Conservation (phyloP, 2,329 filamentous ascomycete genomes). For the Gnomoniopsis smithogilvyi region DNA sequence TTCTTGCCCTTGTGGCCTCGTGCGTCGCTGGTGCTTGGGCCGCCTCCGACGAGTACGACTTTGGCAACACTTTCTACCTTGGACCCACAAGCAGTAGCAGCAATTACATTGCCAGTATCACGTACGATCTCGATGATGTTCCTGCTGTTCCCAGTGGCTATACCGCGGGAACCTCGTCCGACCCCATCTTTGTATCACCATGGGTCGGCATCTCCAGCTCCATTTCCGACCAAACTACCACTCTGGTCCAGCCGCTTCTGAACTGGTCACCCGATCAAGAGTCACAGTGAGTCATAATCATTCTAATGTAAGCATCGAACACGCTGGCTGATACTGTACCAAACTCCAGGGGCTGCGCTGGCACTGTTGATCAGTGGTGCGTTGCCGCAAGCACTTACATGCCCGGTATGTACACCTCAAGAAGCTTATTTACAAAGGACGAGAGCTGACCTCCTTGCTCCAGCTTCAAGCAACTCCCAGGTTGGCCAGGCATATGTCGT, state of each 20-base stretch:
- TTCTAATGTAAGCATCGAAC: no score
- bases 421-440: background rate
- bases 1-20: background rate
- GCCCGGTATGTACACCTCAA: background rate
- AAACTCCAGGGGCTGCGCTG: constrained; percentile 1
- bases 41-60: background rate
- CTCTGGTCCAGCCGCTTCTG: constrained; percentile 2
- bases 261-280: constrained; percentile 1
- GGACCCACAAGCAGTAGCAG: background rate
- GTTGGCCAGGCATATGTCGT: background rate
- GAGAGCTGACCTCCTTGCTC: background rate
- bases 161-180: background rate
- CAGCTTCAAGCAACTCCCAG: background rate
- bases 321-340: background rate
- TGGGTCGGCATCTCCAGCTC: background rate
- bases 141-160: background rate
- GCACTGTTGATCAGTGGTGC: constrained; percentile 2
- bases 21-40: background rate
- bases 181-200: background rate
- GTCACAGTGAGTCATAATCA: background rate
- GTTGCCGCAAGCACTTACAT: constrained; percentile 2
- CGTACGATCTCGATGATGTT: background rate
- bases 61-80: background rate
- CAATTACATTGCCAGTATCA: background rate
- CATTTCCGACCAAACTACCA: background rate